A percentile compares a stretch with the other conserved stretches of the same genome.
Conservation (phyloP, 805 yeast genomes). For the Hanseniaspora taiwanica region DNA sequence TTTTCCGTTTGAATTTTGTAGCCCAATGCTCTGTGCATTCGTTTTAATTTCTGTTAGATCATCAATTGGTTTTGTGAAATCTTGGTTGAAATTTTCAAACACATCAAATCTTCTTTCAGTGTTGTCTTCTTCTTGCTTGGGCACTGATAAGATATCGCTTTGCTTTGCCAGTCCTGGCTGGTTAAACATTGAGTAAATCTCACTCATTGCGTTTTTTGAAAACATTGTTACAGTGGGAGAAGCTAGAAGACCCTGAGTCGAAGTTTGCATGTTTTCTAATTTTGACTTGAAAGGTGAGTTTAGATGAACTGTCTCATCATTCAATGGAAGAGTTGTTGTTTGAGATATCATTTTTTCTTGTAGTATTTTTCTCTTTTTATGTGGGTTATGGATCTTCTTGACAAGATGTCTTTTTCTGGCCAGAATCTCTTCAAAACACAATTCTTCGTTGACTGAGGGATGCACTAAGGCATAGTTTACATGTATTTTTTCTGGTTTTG, state of each 20-base stretch:
- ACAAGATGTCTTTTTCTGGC: constrained; percentile 32
- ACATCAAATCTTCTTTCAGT: constrained; percentile 16
- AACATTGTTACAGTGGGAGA: constrained; percentile 74
- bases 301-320: constrained; percentile 19
- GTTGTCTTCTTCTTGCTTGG: constrained; percentile 13
- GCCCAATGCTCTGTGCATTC: constrained; percentile 4
- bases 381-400: background rate
- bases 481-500: constrained; percentile 44
- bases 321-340: constrained; percentile 33
- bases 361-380: constrained; percentile 2
- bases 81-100: constrained; percentile 26
- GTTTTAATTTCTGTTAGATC: constrained; percentile 26
- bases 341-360: constrained; percentile 13
- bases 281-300: constrained; percentile 7
- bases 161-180: constrained; percentile 27
- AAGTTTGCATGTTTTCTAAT: background rate
- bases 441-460: constrained; percentile 35
- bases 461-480: constrained; percentile 48
- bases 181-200: constrained; percentile 65
- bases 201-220: constrained; percentile 63
- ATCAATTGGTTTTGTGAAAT: constrained; percentile 21
- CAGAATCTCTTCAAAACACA: constrained; percentile 50
- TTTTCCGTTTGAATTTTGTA: constrained; percentile 7
- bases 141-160: constrained; percentile 10
- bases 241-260: constrained; percentile 20